Evolutionary conservation across 371 early-diverging fungal genomes (phyloP).

Genomic region (Mucor mucedo): DNA sequence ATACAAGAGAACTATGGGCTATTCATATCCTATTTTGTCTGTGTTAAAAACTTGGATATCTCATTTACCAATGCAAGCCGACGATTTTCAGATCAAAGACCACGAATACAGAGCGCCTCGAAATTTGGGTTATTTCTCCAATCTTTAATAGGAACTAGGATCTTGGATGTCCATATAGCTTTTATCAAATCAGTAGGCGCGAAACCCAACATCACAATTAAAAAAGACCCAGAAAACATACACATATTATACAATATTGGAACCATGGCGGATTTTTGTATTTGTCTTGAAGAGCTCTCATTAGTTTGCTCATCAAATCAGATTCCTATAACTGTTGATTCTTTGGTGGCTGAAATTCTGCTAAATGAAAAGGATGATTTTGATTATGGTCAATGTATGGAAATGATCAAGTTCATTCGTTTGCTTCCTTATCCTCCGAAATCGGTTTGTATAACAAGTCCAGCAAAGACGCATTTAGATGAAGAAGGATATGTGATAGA

Average conservation of each 20-base stretch:
- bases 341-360: neutral
- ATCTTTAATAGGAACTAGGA: neutral
- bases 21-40: neutral
- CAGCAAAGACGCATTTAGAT: neutral
- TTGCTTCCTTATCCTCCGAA: neutral
- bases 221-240: neutral
- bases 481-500: neutral
- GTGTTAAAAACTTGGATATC: neutral
- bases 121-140: neutral
- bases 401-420: neutral
- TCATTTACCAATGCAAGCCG: neutral
- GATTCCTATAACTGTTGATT: neutral
- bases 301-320: neutral
- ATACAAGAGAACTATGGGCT: neutral
- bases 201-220: neutral
- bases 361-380: neutral
- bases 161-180: neutral
- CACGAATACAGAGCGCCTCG: neutral
- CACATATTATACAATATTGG: neutral
- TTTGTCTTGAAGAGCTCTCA: neutral
- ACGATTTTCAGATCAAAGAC: neutral
- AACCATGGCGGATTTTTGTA: neutral
- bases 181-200: neutral
- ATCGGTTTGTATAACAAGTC: neutral
- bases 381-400: neutral